Evolutionary conservation across 1,284 basidiomycete genomes (phyloP), one percentile per base, ranked within the genome.

Genomic region (Sporisorium exsertum): DNA sequence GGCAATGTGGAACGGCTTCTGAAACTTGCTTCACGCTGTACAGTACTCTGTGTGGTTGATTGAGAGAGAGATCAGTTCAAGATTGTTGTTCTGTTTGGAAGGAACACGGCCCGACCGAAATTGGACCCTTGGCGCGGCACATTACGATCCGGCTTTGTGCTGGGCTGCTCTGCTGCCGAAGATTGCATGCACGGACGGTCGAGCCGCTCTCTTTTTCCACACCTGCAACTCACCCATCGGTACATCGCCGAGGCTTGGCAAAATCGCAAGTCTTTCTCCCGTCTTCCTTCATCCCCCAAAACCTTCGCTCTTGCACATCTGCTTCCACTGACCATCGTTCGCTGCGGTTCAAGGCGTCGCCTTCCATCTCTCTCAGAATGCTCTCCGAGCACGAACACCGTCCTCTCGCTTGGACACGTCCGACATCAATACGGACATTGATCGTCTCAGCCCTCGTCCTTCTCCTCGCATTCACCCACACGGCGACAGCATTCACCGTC

Each of bases 401-500:
- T 18, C 24, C 35, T 15, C 15, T 13, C 15, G 42, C 42, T 26
- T 18, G 15, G 40, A 35, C 20, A 26, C 20, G 22, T 40, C n/a
- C 37, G 27, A n/a, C 54, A 22, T 46, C 63, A 47, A 62, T 72
- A 55, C 52, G 51, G n/a, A 43, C 50, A 8, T 10, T 52, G 24
- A n/a, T 66, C 40, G 2, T 51, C 37, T 24, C 52, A 4, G 35
- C 33, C 24, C 13, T 57, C 2, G 12, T 64, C 12, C 33, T 51
- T 10, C 24, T 72, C 37, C 50, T 66, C 33, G 9, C 50, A n/a
- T 32, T 66, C 22, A 16, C 53, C 7, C 20, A 40, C 16, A 32
- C 66, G 20, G 61, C 32, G 1, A 32, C 20, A 10, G 81, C 80
- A 15, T 83, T 79, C 59, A 72, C 72, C 16, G 74, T 79, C 5